Base-by-base conservation (phyloP, 805 yeast genomes). In the Teunomyces lycoperdinae region DNA sequence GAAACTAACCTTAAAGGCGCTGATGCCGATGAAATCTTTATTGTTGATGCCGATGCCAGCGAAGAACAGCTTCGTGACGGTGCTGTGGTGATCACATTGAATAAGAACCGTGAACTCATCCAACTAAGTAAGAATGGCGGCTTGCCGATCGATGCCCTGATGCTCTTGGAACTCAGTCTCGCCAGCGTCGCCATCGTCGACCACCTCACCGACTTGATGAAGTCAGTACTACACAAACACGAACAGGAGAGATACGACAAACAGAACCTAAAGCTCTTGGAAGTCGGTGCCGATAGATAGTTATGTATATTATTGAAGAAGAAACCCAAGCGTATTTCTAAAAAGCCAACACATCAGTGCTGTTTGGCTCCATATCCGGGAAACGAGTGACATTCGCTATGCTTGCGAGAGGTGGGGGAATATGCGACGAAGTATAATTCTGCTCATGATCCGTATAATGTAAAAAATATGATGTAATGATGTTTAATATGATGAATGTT, bases 101-200 rank as follows among this genome's bases (percentile, higher is more conserved):
- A 94, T 64, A 89, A 87, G 56, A 92, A 92, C 62, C 79, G 92
- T 55, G 99, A 94, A 59, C 73, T 94, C 6, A 91, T 96, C 43
- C 99, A 94, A 63, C 76, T 94, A 27, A 78, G 86, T 38, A 94
- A 92, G 61, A 87, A 90, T 29, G 99, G 98, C 44, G 97, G 96
- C 0, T 70, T 87, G 41, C 87, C 91, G 5, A 80, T 92, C 54
- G 91, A 88, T 58, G 89, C 94, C 0, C 60, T 77, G 32, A 70
- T 78, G 24, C 68, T 92, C 43, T 71, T 89, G 73, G 81, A 83
- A 24, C 85, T 94, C 62, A 78, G 87, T 29, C 79, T 78, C 49
- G 71, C 76, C 48, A 94, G 96, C 1, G 81, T 79, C 57, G 62
- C 64, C 3, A 76, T 84, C 29, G 94, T 89, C 7, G 83, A 80